A percentile compares a stretch with the other conserved stretches of the same genome.
These are phyloP conservation scores for Saccharum hybrid DNA, from an alignment of 202 grass and related monocot species.

Conservation along the genomic window DNA sequence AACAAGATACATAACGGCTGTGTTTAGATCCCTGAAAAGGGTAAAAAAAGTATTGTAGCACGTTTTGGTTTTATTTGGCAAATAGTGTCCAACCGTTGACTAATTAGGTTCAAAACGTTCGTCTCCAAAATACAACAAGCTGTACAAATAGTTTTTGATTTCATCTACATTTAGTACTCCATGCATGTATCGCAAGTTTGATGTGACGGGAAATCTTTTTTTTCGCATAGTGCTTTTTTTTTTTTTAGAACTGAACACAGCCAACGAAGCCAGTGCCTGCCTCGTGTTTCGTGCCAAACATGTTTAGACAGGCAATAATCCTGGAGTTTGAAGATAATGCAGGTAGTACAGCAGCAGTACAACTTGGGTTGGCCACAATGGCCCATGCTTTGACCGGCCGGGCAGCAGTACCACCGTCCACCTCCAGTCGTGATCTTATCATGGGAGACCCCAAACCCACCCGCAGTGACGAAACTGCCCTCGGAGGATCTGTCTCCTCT, in stretches of 20 bases:
- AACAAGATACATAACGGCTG: background rate
- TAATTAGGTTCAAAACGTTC: no score
- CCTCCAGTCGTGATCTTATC: slow-evolving; percentile 14
- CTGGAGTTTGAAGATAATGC: background rate
- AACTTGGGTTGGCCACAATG: slow-evolving; percentile 16
- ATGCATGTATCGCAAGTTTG: no score
- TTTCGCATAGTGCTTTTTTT: no score
- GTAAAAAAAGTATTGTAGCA: no score
- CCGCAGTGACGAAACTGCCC: background rate
- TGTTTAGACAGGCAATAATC: background rate
- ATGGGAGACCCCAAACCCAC: background rate
- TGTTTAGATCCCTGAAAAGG: no score
- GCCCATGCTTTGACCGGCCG: slow-evolving; percentile 50
- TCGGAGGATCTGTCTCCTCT: background rate
- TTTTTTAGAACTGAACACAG: no score
- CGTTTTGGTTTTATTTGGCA: no score
- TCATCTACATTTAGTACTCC: no score
- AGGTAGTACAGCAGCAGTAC: background rate
- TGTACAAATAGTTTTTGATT: no score
- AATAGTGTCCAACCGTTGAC: no score
- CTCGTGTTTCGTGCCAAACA: slow-evolving; percentile 1
- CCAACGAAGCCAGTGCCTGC: background rate
- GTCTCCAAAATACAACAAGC: no score
- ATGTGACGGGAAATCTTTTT: no score
- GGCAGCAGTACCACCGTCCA: background rate